Evolutionary conservation across 2,329 filamentous ascomycete genomes (phyloP), one percentile per base, ranked within the genome.

Genomic region (Endoconidiophora laricicola): DNA sequence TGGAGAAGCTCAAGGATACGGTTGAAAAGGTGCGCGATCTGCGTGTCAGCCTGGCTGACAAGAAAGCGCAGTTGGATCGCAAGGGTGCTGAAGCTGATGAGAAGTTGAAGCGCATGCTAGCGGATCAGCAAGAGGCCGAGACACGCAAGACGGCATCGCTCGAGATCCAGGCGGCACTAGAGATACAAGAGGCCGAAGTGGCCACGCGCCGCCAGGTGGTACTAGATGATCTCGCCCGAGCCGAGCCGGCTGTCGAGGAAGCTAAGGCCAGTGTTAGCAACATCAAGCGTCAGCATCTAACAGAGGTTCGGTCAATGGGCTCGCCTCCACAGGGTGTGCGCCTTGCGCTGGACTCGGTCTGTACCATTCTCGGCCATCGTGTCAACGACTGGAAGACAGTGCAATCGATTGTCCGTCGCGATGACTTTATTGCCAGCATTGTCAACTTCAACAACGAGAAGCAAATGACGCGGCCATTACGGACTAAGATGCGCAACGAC

Each of bases 381-480:
- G 81, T 86, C 54, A 77, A 81, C 52, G 86, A 84, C 61, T 98
- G 91, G 91, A 94, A 88, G 69, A 80, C 78, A 10, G 86, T 96
- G 54, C 84, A 93, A 63, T 81, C 76, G 48, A 83, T 96, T 55
- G 79, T 98, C 53, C 85, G 90, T 59, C 79, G 79, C 52, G 91
- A 96, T 60, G 90, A 96, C 61, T 98, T 98, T 66, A 96, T 98
- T 65, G 85, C 87, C 45, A 95, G 86, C 66, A 98, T 98, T 60
- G 84, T 96, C 64, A 87, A 86, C 63, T 98, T 95, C 61, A 85
- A 95, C 69, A 98, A 95, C 60, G 88, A 91, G 65, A 81, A 73
- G 62, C 83, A 91, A 64, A 96, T 98, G 90, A 98, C 90, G 14
- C 82, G 79, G 59, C 67, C 69, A 23, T 73, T 91, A 57, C 77